Evolutionary conservation across 176 grass and related monocot species (phyloP), one percentile per base, ranked within the genome.

Genomic region (Ampelocalamus luodianensis): DNA sequence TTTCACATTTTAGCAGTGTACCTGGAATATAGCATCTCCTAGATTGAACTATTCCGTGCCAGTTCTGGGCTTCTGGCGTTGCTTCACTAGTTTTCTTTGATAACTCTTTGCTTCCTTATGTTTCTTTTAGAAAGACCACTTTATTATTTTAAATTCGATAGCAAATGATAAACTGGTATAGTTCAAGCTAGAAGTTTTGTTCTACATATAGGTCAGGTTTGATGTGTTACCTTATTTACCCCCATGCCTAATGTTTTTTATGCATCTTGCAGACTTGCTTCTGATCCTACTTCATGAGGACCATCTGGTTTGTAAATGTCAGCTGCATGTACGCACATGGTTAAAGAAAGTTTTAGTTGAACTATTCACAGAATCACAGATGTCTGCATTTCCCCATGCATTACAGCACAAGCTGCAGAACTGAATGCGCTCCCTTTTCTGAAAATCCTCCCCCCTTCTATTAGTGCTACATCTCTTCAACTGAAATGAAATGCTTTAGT

Each of bases 181-280:
- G 10, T 38, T 79, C 5, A 65, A 48, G 12, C 5, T 58, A 17
- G 45, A 72, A 24, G 37, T 58, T 84, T 63, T 71, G 26, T 42
- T 84, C 4, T 79, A 26, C 37, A 32, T 75, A 60, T 13, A 40
- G 11, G 13, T 76, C 32, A 76, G 51, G 20, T 64, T 46, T 62
- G 29, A 62, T 48, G 40, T 49, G 20, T 26, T 55, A 24, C 16
- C 44, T 39, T 42, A 38, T 74, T 66, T 76, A 68, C 18, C 26
- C 26, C 42, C 70, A 83, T 43, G 24, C 63, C 39, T 85, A 78
- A 77, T 78, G 37, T 16, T 69, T 67, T 23, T n/a, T 51, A 54
- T 75, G 34, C 51, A 80, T 84, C 45, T 75, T 68, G 51, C 80
- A 87, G 80, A 38, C 80, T 69, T 75, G 17, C 51, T 87, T 83